Evolutionary conservation across 2,329 filamentous ascomycete species (phyloP).

Genomic region (Basipetospora chlamydospora): DNA sequence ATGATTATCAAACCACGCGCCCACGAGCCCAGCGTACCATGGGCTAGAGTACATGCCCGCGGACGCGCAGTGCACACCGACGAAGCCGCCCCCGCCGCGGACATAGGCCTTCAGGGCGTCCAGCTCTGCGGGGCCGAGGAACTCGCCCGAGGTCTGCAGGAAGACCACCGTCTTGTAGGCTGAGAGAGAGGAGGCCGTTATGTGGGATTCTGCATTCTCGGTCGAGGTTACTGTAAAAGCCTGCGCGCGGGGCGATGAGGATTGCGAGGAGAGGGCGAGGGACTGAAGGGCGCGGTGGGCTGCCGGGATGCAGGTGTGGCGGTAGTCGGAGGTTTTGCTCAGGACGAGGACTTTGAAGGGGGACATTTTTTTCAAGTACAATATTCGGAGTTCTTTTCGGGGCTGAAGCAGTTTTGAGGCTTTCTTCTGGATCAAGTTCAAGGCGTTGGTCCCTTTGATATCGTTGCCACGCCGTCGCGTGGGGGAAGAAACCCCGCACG

Average conservation of each 20-base stretch:
- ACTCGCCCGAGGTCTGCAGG: conserved; percentile 23
- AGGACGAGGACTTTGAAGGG: conserved; percentile 22
- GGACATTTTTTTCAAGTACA: no score
- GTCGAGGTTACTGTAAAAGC: conserved; percentile 18
- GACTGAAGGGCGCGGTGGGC: conserved; percentile 17
- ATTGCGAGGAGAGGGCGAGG: conserved; percentile 15
- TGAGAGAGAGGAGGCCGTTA: conserved; percentile 16
- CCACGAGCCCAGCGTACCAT: conserved; percentile 24
- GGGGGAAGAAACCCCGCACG: no score
- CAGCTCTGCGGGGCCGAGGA: conserved; percentile 19
- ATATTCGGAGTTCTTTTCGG: no score
- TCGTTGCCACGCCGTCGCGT: no score
- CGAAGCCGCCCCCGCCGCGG: conserved; percentile 20
- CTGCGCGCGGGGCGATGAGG: no score
- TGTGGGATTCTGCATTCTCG: conserved; percentile 18
- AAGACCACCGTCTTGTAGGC: conserved; percentile 22
- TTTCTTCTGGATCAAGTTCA: no score
- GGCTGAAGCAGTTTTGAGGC: no score
- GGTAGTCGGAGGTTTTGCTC: conserved; percentile 21
- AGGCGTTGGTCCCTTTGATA: no score
- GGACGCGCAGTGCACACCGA: conserved; percentile 25
- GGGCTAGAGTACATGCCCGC: conserved; percentile 17
- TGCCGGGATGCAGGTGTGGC: conserved; percentile 24
- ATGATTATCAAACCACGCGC: conserved; percentile 22
- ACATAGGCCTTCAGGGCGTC: conserved; percentile 19